Evolutionary conservation across 306 rosid species (phyloP).

Genomic region (Quercus robur): DNA sequence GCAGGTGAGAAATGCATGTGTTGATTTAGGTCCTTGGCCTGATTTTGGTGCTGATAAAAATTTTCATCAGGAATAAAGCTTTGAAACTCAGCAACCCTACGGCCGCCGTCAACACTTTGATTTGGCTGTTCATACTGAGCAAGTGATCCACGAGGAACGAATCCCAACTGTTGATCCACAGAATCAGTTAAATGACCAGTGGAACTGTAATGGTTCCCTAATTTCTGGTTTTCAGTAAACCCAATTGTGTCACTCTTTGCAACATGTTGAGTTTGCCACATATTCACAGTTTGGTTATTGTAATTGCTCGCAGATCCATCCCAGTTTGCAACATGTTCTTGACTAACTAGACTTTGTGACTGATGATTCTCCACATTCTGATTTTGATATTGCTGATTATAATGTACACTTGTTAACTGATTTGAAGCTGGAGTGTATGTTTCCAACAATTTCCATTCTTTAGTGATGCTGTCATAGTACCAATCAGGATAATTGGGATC

Average conservation of each 20-base stretch:
- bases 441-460: slow-evolving; percentile 70
- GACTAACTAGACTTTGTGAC: slow-evolving; percentile 34
- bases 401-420: slow-evolving; percentile 38
- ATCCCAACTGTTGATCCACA: slow-evolving; percentile 41
- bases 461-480: slow-evolving; percentile 70
- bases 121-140: slow-evolving; percentile 39
- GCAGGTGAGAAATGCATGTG: slow-evolving; percentile 40
- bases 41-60: slow-evolving; percentile 47
- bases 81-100: slow-evolving; percentile 43
- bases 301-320: slow-evolving; percentile 26
- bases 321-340: slow-evolving; percentile 47
- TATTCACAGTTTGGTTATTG: slow-evolving; percentile 47
- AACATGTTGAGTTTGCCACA: slow-evolving; percentile 33
- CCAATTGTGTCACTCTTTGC: slow-evolving; percentile 25
- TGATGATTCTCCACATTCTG: slow-evolving; percentile 39
- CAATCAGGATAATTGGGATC: slow-evolving; percentile 83
- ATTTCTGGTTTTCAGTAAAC: slow-evolving; percentile 36
- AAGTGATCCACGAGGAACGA: slow-evolving; percentile 44
- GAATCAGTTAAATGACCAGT: slow-evolving; percentile 16
- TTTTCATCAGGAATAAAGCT: slow-evolving; percentile 38
- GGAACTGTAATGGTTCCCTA: slow-evolving; percentile 41
- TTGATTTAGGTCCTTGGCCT: slow-evolving; percentile 35
- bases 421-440: slow-evolving; percentile 40
- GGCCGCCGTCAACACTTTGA: slow-evolving; percentile 39
- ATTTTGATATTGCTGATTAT: slow-evolving; percentile 36